Evolutionary conservation across 1,139 yeast genomes (phyloP), one percentile per base, ranked within the genome.

Genomic region (Saccharomyces hybrid): DNA sequence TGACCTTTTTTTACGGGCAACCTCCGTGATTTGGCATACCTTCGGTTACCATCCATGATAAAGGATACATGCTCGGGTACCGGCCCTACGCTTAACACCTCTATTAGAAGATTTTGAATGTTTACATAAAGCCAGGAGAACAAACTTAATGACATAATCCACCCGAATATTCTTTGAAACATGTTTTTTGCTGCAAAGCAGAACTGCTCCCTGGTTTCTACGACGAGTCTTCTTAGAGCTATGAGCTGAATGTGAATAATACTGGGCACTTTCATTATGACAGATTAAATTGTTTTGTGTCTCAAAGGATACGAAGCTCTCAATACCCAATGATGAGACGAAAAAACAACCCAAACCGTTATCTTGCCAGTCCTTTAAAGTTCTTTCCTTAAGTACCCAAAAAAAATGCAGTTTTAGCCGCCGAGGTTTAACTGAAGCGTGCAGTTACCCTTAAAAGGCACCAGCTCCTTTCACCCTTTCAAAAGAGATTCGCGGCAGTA

Each of bases 1-100:
- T 93, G 99, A 5, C 99, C 99, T 62, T 84, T 91, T 59, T 82
- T 81, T 20, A 86, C 68, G 61, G 88, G 90, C 56, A 88, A 75
- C 52, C 86, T 80, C 56, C 79, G 81, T 47, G 73, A 73, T 56
- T 81, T 80, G 6, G 99, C 99, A 68, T 78, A 93, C 49, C 98
- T 77, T 60, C 99, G 75, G 72, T 93, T 95, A 2, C 99, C 99
- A 70, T 93, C 99, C 99, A 93, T 93, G 56, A 93, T 89, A 64
- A 93, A 83, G 0, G 97, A 97, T 34, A 95, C 82, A 73, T 95
- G 99, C 54, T 77, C 73, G 2, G 99, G 99, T 1, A 88, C 78
- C 0, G 88, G 86, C 0, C 97, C 97, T 0, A 88, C 80, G 57
- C 74, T 76, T 32, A 90, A 72, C 20, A 84, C 74, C 20, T 71